These are phyloP conservation scores for Colletotrichum horii DNA, from an alignment of 2,329 filamentous ascomycete species.

Conservation along the genomic window DNA sequence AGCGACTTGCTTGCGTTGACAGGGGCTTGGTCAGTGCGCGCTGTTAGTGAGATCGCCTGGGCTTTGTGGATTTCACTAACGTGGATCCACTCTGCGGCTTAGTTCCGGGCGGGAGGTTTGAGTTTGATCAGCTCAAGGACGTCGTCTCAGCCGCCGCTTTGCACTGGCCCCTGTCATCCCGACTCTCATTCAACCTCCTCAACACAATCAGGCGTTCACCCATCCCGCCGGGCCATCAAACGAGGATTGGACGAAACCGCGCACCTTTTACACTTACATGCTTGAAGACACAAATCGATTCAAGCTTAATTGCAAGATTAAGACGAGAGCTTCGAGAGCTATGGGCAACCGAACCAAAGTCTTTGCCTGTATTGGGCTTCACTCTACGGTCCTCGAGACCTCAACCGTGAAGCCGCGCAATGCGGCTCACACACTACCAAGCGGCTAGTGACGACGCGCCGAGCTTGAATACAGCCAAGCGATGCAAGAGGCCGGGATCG, in stretches of 20 bases:
- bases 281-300: background rate
- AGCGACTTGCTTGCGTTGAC: background rate
- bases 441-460: background rate
- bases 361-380: background rate
- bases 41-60: background rate
- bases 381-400: background rate
- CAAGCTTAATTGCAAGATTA: background rate
- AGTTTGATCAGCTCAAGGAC: constrained; percentile 27
- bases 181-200: background rate
- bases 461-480: background rate
- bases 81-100: background rate
- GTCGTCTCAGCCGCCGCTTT: constrained; percentile 24
- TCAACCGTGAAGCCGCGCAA: background rate
- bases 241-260: background rate
- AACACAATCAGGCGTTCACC: background rate
- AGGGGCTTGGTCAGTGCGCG: background rate
- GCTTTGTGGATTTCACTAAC: background rate
- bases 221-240: background rate
- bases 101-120: constrained; percentile 1
- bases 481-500: constrained; percentile 7
- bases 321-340: background rate
- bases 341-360: background rate
- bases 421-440: background rate
- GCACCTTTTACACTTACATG: background rate
- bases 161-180: constrained; percentile 6